Base-by-base conservation (phyloP, 441 rosid species). In the Lepidium campestre region DNA sequence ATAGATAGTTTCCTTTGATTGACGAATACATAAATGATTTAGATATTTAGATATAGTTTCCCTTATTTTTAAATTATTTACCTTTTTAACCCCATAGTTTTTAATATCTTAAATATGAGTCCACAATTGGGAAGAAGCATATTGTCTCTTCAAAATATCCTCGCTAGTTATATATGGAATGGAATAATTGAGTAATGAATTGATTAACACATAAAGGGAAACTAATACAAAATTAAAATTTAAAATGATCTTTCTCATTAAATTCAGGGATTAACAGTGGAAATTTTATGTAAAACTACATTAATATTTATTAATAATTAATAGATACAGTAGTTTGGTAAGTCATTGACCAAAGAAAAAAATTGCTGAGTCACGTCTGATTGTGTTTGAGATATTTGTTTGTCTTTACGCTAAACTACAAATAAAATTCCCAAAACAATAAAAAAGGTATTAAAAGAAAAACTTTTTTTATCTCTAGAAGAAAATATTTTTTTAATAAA, bases 361-460 rank as follows among this genome's bases (percentile, higher is more conserved):
- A 7, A 29, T 7, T 72, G 71, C 71, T 72, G 76, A 65, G 62
- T 72, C 76, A 65, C 17, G 48, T 72, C 76, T 55, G 55, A 55
- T 41, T 72, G 32, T 48, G 10, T 22, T 32, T 57, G 76, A 49
- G 61, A 20, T 49, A 18, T 25, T 20, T 44, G 13, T 63, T 63
- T 56, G 76, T 49, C 76, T 57, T 58, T 34, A 58, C 53, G 9
- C 67, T 12, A 57, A 56, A 45, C 29, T 47, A 70, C 41, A 53
- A 53, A 15, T 32, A 32, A 60, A 7, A 41, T 49, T n/a, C 25
- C 60, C 13, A 10, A 40, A 58, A 17, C 20, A 50, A 36, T 25
- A 27, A 39, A 25, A 46, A 4, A 1, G n/a, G n/a, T n/a, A n/a
- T n/a, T n/a, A 13, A 13, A 31, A 27, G 2, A 44, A 17, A 29